Percentiles rank a stretch among this genome's conserved stretches.
phyloP scores from a whole-genome alignment of 441 rosid species.

The Syzygium syzygioides region DNA sequence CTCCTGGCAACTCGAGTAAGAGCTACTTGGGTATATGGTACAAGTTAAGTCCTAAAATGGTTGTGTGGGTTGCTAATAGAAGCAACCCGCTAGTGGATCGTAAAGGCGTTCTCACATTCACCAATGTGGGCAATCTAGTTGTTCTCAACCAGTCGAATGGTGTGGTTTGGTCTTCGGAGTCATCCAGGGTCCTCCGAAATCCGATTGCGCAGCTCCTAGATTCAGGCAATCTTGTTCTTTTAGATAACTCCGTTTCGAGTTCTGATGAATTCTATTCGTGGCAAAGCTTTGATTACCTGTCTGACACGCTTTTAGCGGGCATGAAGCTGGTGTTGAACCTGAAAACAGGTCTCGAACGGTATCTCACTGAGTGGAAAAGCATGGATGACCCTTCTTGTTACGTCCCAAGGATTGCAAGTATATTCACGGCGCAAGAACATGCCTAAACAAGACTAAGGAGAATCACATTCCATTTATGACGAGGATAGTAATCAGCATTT shows the following conservation, averaged over 20 bases:
- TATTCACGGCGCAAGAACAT: too few relatives aligned
- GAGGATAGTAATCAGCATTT: too few relatives aligned
- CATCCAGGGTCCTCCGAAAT: background rate
- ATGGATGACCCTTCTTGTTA: background rate
- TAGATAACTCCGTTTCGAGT: background rate
- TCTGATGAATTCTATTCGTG: background rate
- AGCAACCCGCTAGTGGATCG: background rate
- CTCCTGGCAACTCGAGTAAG: background rate
- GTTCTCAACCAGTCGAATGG: background rate
- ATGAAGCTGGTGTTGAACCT: background rate
- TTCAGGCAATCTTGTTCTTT: slow-evolving; percentile 22
- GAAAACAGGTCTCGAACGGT: background rate
- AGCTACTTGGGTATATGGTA: slow-evolving; percentile 1
- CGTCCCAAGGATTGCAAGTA: too few relatives aligned
- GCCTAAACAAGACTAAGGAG: too few relatives aligned
- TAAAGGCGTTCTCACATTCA: background rate
- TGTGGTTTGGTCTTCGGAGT: slow-evolving; percentile 14
- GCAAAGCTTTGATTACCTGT: slow-evolving; percentile 1
- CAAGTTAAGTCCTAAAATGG: background rate
- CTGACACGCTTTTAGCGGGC: background rate
- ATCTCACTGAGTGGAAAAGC: background rate
- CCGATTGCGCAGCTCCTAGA: slow-evolving; percentile 16
- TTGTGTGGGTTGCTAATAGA: slow-evolving; percentile 11
- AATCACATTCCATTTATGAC: too few relatives aligned
- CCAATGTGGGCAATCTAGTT: background rate